Percentiles rank a stretch among this genome's conserved stretches.
These are phyloP conservation scores for Nitzschia inconspicua DNA, from an alignment of 108 stramenopile genomes.

Conservation along the genomic window DNA sequence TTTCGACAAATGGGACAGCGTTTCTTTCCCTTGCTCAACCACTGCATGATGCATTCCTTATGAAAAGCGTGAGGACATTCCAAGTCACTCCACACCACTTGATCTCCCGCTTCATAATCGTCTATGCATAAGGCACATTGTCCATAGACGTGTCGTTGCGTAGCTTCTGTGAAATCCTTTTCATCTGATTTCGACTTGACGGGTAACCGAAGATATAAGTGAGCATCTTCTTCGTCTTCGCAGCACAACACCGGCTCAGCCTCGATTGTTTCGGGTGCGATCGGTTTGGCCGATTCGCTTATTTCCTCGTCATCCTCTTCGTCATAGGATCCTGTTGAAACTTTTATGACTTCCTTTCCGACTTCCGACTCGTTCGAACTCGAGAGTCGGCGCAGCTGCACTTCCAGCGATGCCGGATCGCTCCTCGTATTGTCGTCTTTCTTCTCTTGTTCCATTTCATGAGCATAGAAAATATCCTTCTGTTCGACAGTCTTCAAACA, in stretches of 20 bases:
- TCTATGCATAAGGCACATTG: constrained; percentile 59
- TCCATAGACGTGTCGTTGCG: constrained; percentile 21
- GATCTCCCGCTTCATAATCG: constrained; percentile 53
- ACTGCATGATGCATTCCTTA: constrained; percentile 59
- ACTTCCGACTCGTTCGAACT: no score
- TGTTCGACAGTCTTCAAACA: constrained; percentile 1
- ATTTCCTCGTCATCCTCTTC: no score
- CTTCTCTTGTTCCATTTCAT: neutral
- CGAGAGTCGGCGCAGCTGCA: no score
- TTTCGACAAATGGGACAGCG: constrained; percentile 68
- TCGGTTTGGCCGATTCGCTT: neutral
- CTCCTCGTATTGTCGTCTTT: neutral
- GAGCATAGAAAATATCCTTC: constrained; percentile 9
- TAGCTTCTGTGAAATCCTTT: neutral
- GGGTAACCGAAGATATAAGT: constrained; percentile 17
- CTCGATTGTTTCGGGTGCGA: neutral
- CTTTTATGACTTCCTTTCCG: no score
- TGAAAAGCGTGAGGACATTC: constrained; percentile 67
- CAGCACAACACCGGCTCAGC: neutral
- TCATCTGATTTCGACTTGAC: no score
- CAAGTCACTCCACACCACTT: constrained; percentile 42
- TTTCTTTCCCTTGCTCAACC: constrained; percentile 61
- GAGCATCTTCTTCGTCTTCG: constrained; percentile 11
- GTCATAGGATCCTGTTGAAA: no score
- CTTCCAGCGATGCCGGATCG: no score